Percentiles rank a stretch among this genome's conserved stretches.
Conservation (phyloP, 2,329 filamentous ascomycete genomes). For the Ophiostoma sp. region DNA sequence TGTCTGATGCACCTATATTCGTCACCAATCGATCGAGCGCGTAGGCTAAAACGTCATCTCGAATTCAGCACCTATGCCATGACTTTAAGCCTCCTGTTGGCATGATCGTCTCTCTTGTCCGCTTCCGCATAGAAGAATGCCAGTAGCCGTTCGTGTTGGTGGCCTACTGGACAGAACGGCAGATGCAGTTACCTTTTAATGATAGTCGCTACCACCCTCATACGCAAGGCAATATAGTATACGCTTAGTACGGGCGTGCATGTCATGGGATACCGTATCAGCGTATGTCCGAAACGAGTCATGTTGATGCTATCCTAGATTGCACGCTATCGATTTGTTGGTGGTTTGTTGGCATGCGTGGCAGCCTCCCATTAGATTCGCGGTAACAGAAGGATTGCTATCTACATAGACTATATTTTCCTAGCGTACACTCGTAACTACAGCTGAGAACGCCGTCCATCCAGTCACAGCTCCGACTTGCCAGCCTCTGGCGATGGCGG, state of each 20-base stretch:
- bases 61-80: neutral
- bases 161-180: neutral
- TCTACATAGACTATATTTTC: too few relatives aligned
- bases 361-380: too few relatives aligned
- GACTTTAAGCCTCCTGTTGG: neutral
- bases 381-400: too few relatives aligned
- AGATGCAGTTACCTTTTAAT: neutral
- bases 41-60: too few relatives aligned
- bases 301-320: too few relatives aligned
- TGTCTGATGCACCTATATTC: neutral
- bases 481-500: conserved; percentile 35
- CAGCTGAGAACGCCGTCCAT: neutral
- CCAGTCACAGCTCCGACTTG: conserved; percentile 29
- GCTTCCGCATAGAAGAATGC: neutral
- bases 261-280: too few relatives aligned
- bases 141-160: neutral
- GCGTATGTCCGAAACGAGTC: too few relatives aligned
- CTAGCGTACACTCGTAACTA: neutral
- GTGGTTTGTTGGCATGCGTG: too few relatives aligned
- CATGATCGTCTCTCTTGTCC: neutral
- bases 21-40: too few relatives aligned
- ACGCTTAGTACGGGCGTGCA: neutral
- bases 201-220: too few relatives aligned
- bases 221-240: neutral
- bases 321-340: too few relatives aligned